Evolutionary conservation across 2,329 filamentous ascomycete species (phyloP), one percentile per base, ranked within the genome.

Genomic region (Paracoccidioides lutzii): DNA sequence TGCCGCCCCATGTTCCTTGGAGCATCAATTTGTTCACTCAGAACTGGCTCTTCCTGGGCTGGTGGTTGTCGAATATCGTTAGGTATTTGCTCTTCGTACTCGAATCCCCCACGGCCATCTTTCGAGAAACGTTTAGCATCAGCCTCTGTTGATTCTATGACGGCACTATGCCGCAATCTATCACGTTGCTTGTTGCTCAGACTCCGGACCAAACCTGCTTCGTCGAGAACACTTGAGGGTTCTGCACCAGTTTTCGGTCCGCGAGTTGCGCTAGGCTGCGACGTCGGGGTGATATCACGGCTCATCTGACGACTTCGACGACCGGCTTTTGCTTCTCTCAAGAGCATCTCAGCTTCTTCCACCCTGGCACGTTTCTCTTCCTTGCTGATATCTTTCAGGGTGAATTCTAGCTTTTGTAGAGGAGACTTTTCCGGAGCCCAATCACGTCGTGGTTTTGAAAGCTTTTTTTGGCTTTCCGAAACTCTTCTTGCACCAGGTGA

Each of bases 321-420:
- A 43, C 51, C 45, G 48, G 37, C 33, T 7, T 61, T 60, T 30
- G 68, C 65, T 65, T 91, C 84, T 62, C 83, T 81, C 15, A 84
- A 80, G 45, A 81, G 80, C 62, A 83, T 78, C 69, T 96, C 91
- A 5, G 89, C 89, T 64, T 91, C 87, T 67, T 90, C 81, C 4
- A 91, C 82, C 49, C 88, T 81, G 7, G 90, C 89, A 60, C 91
- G 81, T 70, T 95, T 94, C 71, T 96, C 90, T 72, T 96, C 90
- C 70, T 96, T 97, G 69, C 87, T 95, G 70, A 96, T 91, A 72
- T 87, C 90, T 70, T 86, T 87, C 65, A 97, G 79, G 64, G 88
- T 93, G 66, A 88, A 82, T 75, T 98, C 91, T 62, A 98, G 81
- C 75, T 85, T 93, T 71, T 98, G 91, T 53, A 98, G 78, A 53